phyloP scores from a whole-genome alignment of 1,284 basidiomycete species.

The Ustilago lituana region DNA sequence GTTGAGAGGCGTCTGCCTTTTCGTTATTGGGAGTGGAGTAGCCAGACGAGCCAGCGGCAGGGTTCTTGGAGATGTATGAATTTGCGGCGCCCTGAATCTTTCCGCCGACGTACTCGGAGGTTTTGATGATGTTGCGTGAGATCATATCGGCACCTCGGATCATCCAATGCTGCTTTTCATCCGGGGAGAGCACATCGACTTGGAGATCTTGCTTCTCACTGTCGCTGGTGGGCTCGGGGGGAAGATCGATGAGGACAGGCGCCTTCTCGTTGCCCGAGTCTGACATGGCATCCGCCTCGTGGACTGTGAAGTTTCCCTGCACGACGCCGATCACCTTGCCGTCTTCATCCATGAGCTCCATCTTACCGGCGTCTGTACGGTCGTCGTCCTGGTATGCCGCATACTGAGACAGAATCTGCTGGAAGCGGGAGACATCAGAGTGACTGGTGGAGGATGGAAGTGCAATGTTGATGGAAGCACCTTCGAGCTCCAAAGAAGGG shows the following conservation, averaged over 20 bases:
- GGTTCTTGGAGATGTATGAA: constrained; percentile 43
- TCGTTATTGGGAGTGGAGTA: constrained; percentile 21
- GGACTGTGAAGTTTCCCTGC: constrained; percentile 39
- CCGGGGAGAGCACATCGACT: constrained; percentile 33
- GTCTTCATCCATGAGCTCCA: constrained; percentile 58
- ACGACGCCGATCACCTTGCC: constrained; percentile 51
- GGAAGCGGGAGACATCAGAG: constrained; percentile 25
- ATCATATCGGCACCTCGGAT: constrained; percentile 56
- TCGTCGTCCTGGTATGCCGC: constrained; percentile 51
- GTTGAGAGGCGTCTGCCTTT: constrained; percentile 9
- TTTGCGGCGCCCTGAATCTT: constrained; percentile 55
- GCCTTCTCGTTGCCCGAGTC: constrained; percentile 53
- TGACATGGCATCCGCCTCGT: constrained; percentile 41
- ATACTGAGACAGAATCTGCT: constrained; percentile 55
- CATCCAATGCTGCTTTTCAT: constrained; percentile 53
- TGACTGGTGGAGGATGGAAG: constrained; percentile 27
- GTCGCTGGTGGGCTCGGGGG: constrained; percentile 31
- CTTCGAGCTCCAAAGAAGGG: constrained; percentile 47
- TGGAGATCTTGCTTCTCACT: constrained; percentile 28
- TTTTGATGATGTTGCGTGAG: constrained; percentile 59
- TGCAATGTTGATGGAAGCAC: constrained; percentile 45
- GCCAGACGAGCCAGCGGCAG: constrained; percentile 30
- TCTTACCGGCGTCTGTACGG: constrained; percentile 30
- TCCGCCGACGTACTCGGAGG: constrained; percentile 50
- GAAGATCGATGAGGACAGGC: constrained; percentile 54